A percentile compares a stretch with the other conserved stretches of the same genome.
These are phyloP conservation scores for Penicillium sp. DNA, from an alignment of 2,329 filamentous ascomycete species.

Conservation along the genomic window DNA sequence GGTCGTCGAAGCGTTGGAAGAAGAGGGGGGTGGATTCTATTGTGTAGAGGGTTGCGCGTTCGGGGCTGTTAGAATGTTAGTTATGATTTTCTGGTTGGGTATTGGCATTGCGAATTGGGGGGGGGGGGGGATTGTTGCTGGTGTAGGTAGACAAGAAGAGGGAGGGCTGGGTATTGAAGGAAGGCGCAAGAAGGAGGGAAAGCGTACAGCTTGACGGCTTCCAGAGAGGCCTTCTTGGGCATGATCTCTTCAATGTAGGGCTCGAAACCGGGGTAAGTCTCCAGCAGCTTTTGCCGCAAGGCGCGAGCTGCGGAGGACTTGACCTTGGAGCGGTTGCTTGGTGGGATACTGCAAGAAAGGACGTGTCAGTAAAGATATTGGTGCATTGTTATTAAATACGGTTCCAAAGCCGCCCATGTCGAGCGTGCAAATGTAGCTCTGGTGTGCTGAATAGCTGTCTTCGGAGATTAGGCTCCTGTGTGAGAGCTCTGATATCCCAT, in stretches of 20 bases:
- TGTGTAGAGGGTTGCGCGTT: constrained; percentile 87
- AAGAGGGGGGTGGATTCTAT: constrained; percentile 80
- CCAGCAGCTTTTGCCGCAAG: constrained; percentile 80
- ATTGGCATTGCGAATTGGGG: too few species aligned
- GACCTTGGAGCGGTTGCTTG: constrained; percentile 89
- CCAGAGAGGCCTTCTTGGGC: constrained; percentile 90
- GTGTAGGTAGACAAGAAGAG: too few species aligned
- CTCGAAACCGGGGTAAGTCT: constrained; percentile 83
- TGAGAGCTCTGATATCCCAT: not conserved
- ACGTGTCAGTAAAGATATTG: constrained; percentile 14
- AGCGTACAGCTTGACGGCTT: constrained; percentile 80
- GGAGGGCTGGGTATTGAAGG: constrained; percentile 1
- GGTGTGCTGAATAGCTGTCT: not conserved
- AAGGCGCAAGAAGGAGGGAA: not conserved
- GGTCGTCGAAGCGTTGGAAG: constrained; percentile 81
- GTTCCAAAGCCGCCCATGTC: not conserved
- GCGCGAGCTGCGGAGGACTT: constrained; percentile 93
- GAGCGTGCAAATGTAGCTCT: not conserved
- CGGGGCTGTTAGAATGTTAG: constrained; percentile 63
- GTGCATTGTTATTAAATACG: not conserved
- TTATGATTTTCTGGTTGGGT: not conserved
- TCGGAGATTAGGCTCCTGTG: constrained; percentile 2
- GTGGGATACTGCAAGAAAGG: constrained; percentile 65
- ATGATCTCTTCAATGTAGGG: constrained; percentile 92
- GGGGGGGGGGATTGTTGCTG: too few species aligned